Evolutionary conservation across 2,329 filamentous ascomycete genomes (phyloP).

Genomic region (Ambrosiella beaveri): DNA sequence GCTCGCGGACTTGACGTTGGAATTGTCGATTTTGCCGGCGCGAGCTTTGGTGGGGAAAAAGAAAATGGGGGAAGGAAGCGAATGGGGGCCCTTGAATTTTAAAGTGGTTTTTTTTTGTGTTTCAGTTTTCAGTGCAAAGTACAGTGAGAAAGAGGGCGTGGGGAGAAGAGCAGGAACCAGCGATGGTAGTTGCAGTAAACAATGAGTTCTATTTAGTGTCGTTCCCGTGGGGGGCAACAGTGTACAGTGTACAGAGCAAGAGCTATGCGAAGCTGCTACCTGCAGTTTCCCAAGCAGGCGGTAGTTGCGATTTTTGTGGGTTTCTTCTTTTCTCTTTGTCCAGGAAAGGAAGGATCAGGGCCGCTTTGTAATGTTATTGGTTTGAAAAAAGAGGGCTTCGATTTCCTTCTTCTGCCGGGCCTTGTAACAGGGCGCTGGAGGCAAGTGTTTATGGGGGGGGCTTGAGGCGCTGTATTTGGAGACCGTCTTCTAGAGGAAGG

Average conservation of each 20-base stretch:
- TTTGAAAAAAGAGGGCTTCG: not conserved
- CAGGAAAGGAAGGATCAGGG: not conserved
- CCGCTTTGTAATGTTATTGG: not conserved
- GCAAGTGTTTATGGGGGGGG: not conserved
- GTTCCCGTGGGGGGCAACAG: too few species aligned
- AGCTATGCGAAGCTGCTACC: too few species aligned
- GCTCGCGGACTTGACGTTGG: not conserved
- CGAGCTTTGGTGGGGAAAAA: not conserved
- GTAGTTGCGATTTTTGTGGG: not conserved
- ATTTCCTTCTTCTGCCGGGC: not conserved
- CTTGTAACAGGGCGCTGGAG: not conserved
- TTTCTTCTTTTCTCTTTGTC: not conserved
- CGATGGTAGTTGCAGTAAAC: too few species aligned
- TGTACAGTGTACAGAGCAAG: too few species aligned
- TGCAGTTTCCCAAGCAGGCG: not conserved
- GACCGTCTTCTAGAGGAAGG: not conserved
- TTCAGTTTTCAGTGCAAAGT: not conserved
- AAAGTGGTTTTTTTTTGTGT: not conserved
- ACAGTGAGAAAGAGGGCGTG: too few species aligned
- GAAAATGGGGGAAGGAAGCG: not conserved
- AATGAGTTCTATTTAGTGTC: too few species aligned
- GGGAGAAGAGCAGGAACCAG: too few species aligned
- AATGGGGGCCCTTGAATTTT: not conserved
- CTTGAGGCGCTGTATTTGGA: not conserved
- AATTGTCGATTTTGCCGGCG: not conserved